phyloP scores from a whole-genome alignment of 2,329 filamentous ascomycete genomes.

The Chrysoporthe cubensis region DNA sequence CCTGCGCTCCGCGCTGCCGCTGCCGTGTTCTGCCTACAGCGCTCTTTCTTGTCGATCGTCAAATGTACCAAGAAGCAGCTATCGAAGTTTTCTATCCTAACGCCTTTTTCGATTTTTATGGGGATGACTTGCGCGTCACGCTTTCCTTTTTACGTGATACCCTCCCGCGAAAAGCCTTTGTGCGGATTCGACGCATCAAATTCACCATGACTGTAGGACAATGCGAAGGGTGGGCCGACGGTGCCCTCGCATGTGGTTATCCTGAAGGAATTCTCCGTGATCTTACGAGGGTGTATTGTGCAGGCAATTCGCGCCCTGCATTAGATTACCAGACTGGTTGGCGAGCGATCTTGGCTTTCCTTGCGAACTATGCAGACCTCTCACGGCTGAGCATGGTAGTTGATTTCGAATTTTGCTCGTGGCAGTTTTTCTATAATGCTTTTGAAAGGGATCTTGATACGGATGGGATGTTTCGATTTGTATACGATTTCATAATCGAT shows the following conservation, averaged over 20 bases:
- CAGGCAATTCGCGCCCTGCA: too few species aligned
- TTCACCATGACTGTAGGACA: too few species aligned
- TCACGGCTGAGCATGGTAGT: too few species aligned
- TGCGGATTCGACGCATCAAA: too few species aligned
- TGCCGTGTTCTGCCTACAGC: slow-evolving; percentile 14
- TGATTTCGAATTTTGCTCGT: neutral
- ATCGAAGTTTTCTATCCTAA: slow-evolving; percentile 16
- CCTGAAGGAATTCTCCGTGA: too few species aligned
- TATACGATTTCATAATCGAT: slow-evolving; percentile 14
- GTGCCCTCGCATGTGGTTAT: too few species aligned
- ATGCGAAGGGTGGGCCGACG: too few species aligned
- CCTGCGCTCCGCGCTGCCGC: slow-evolving; percentile 8
- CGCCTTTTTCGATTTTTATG: slow-evolving; percentile 5
- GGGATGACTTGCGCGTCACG: neutral
- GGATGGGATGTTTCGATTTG: neutral
- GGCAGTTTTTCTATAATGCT: neutral
- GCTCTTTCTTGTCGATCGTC: neutral
- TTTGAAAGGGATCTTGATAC: neutral
- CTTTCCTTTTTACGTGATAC: slow-evolving; percentile 7
- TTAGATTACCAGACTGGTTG: too few species aligned
- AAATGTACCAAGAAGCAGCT: slow-evolving; percentile 6
- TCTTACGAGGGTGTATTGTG: too few species aligned
- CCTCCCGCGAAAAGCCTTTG: slow-evolving; percentile 1
- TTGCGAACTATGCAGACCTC: too few species aligned
- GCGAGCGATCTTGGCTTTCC: neutral